phyloP scores from a whole-genome alignment of 208 protist genomes.

The Trypanosoma theileri region DNA sequence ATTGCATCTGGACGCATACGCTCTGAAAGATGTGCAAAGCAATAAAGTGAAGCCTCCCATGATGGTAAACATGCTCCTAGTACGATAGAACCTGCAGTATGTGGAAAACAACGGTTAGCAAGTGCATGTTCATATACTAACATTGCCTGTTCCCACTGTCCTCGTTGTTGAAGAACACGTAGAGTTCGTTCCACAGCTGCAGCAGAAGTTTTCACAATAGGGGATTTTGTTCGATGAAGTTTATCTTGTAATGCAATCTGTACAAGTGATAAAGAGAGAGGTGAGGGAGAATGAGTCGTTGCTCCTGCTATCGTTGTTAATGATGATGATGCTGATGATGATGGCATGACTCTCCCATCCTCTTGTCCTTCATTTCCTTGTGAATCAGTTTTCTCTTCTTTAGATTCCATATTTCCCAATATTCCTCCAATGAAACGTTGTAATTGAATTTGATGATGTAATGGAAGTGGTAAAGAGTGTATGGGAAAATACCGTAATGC shows the following conservation, averaged over 20 bases:
- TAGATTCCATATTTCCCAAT: not conserved
- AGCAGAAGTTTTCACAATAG: not conserved
- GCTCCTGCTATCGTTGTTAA: not conserved
- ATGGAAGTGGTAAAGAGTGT: constrained; percentile 43
- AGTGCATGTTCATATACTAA: constrained; percentile 50
- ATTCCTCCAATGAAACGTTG: constrained; percentile 11
- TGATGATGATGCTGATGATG: too few species aligned
- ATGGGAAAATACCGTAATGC: constrained; percentile 56
- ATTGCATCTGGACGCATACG: constrained; percentile 57
- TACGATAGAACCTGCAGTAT: constrained; percentile 34
- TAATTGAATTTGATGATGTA: constrained; percentile 36
- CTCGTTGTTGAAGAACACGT: constrained; percentile 25
- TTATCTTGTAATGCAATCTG: constrained; percentile 29
- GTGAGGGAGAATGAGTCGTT: not conserved
- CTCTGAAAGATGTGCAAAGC: constrained; percentile 52
- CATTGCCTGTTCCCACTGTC: constrained; percentile 61
- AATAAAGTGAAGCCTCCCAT: constrained; percentile 60
- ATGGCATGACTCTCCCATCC: not conserved
- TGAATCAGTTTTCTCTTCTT: not conserved
- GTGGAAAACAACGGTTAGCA: constrained; percentile 48
- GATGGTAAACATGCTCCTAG: constrained; percentile 38
- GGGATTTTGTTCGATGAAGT: constrained; percentile 12
- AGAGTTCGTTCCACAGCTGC: constrained; percentile 15
- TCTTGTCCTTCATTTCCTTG: not conserved
- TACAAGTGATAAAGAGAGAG: constrained; percentile 24